Evolutionary conservation across 352 stramenopile genomes (phyloP).

Genomic region (Globisporangium rhizosaccharum): DNA sequence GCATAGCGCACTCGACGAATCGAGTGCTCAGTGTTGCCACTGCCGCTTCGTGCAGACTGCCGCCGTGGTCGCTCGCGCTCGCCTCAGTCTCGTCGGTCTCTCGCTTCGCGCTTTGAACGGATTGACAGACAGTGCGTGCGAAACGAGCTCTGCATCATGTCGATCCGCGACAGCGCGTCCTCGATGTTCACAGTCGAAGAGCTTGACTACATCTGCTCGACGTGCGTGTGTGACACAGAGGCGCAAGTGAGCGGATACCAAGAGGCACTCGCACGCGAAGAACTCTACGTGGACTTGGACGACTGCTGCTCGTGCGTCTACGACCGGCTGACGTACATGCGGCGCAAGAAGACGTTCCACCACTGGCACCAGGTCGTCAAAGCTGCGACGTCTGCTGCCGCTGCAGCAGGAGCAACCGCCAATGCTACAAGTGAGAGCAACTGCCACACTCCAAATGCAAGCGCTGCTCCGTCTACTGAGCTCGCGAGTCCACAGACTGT

Average conservation of each 20-base stretch:
- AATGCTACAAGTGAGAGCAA: background rate
- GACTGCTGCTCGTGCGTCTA: conserved; percentile 64
- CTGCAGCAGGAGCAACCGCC: conserved; percentile 2
- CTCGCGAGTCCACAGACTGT: background rate
- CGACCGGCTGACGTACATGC: conserved; percentile 67
- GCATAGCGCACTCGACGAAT: too few relatives aligned
- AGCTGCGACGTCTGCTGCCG: conserved; percentile 5
- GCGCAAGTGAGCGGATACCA: conserved; percentile 27
- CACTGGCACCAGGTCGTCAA: conserved; percentile 52
- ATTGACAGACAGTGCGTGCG: too few relatives aligned
- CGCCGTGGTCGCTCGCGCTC: too few relatives aligned
- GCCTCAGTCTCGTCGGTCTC: background rate
- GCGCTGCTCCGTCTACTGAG: too few relatives aligned
- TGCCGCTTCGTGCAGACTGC: too few relatives aligned
- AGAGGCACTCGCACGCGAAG: conserved; percentile 20
- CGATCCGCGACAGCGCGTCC: background rate
- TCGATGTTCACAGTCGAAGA: conserved; percentile 50
- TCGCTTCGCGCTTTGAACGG: background rate
- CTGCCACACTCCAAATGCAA: background rate
- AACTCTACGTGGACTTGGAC: conserved; percentile 24
- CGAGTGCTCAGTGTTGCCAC: too few relatives aligned
- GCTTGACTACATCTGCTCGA: conserved; percentile 52
- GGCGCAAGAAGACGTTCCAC: conserved; percentile 75
- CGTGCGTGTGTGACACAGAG: conserved; percentile 51
- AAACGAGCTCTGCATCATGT: too few relatives aligned